Conservation (phyloP, 768 basidiomycete species). For the Guyanaporus albipodus region DNA sequence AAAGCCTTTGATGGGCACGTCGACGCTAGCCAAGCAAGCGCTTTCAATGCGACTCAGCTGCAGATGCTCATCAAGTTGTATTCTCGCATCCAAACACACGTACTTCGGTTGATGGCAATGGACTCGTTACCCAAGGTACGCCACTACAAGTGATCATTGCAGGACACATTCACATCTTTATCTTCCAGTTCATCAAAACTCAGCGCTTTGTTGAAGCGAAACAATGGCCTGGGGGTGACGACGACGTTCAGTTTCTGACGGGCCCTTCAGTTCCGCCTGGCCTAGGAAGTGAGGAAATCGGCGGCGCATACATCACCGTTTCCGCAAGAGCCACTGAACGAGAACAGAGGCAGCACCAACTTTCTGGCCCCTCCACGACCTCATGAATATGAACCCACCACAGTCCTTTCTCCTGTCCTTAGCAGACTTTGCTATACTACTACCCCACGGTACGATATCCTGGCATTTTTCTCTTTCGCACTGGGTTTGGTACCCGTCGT, state of each 20-base stretch:
- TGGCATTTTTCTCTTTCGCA: constrained; percentile 19
- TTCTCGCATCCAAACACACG: constrained; percentile 94
- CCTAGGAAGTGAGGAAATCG: constrained; percentile 62
- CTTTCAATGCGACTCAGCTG: constrained; percentile 93
- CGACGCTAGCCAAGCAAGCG: constrained; percentile 73
- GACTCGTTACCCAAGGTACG: constrained; percentile 96
- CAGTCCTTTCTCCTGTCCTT: constrained; percentile 11
- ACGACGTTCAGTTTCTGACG: constrained; percentile 54
- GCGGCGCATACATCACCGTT: constrained; percentile 83
- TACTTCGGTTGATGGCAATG: constrained; percentile 96
- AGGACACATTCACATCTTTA: constrained; percentile 8
- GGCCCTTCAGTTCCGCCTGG: constrained; percentile 69
- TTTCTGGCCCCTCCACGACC: constrained; percentile 23
- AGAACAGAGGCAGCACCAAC: constrained; percentile 34
- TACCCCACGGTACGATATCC: constrained; percentile 30
- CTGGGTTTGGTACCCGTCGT: constrained; percentile 22
- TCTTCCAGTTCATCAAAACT: constrained; percentile 78
- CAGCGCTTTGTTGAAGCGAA: constrained; percentile 75
- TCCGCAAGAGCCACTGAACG: constrained; percentile 78
- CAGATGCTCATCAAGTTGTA: constrained; percentile 92
- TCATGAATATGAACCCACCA: constrained; percentile 27
- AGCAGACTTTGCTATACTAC: constrained; percentile 21
- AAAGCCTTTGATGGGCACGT: constrained; percentile 76
- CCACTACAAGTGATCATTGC: constrained; percentile 1
- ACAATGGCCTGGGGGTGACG: constrained; percentile 73